Conservation (phyloP, 2,329 filamentous ascomycete genomes). For the Aureobasidium sp. region DNA sequence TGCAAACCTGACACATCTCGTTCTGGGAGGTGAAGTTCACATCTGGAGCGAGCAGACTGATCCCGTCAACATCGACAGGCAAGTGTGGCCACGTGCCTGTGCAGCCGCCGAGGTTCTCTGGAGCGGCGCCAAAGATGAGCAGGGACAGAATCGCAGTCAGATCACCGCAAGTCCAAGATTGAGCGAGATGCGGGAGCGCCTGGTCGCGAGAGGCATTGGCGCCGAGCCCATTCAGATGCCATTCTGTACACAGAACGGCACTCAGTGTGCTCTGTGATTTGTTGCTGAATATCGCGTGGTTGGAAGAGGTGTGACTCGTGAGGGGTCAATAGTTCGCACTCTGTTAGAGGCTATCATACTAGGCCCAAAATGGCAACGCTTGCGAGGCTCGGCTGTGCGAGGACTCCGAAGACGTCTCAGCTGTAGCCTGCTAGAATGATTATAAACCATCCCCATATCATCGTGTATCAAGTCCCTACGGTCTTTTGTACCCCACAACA, state of each 20-base stretch:
- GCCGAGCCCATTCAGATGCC: slow-evolving; percentile 65
- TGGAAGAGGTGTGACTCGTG: not conserved
- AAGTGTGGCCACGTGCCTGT: slow-evolving; percentile 70
- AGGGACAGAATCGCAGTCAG: slow-evolving; percentile 64
- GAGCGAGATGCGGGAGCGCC: slow-evolving; percentile 67
- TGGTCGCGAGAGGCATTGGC: slow-evolving; percentile 60
- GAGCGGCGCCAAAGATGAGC: slow-evolving; percentile 61
- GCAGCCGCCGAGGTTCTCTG: slow-evolving; percentile 75
- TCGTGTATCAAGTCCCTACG: not conserved
- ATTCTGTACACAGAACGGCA: slow-evolving; percentile 60
- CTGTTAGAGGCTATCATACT: not conserved
- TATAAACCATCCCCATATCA: not conserved
- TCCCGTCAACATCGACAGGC: slow-evolving; percentile 62
- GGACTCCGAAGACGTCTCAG: not conserved
- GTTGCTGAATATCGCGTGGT: not conserved
- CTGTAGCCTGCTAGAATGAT: not conserved
- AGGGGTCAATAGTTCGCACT: not conserved
- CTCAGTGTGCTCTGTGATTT: slow-evolving; percentile 35
- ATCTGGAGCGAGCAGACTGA: slow-evolving; percentile 79
- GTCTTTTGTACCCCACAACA: not conserved
- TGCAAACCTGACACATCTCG: slow-evolving; percentile 54
- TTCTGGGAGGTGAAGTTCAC: slow-evolving; percentile 75
- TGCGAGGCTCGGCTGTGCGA: not conserved
- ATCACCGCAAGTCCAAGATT: slow-evolving; percentile 62
- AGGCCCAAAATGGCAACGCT: not conserved